Conservation (phyloP, 164 flowering plant species). For the Magnolia changhungtana region DNA sequence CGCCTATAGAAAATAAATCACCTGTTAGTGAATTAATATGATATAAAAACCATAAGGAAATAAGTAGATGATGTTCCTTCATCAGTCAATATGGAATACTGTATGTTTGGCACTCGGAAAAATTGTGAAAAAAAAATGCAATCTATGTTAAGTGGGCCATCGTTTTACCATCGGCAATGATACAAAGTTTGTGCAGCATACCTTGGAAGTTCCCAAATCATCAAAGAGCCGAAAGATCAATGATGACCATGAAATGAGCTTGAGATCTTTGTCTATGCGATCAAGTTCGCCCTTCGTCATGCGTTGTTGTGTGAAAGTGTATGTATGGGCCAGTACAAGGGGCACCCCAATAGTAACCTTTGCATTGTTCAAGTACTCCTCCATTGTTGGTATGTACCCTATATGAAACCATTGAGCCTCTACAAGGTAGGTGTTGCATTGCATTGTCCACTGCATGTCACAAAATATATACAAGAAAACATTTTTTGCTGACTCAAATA, state of each 20-base stretch:
- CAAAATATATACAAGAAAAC: not conserved
- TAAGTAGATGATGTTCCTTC: too few species aligned
- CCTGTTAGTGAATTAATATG: not conserved
- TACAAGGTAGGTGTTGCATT: slow-evolving; percentile 38
- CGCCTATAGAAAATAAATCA: slow-evolving; percentile 3
- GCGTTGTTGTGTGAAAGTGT: slow-evolving; percentile 2
- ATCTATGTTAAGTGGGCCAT: too few species aligned
- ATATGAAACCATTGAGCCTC: slow-evolving; percentile 44
- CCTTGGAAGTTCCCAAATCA: slow-evolving; percentile 10
- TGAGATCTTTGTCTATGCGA: not conserved
- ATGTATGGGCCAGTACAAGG: slow-evolving; percentile 21
- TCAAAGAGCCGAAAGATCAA: slow-evolving; percentile 5
- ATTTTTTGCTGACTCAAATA: not conserved
- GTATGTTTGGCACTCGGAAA: too few species aligned
- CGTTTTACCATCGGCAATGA: too few species aligned
- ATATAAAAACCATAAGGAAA: too few species aligned
- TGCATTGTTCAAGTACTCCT: slow-evolving; percentile 42
- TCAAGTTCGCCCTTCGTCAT: slow-evolving; percentile 8
- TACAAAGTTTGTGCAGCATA: not conserved
- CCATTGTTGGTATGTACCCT: slow-evolving; percentile 32
- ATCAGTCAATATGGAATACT: too few species aligned
- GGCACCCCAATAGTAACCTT: slow-evolving; percentile 36
- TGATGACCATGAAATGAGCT: slow-evolving; percentile 2
- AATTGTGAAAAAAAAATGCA: too few species aligned
- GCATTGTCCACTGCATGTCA: slow-evolving; percentile 35